Conservation (phyloP, 345 rosid species). For the Eucalyptus leucophloia region DNA sequence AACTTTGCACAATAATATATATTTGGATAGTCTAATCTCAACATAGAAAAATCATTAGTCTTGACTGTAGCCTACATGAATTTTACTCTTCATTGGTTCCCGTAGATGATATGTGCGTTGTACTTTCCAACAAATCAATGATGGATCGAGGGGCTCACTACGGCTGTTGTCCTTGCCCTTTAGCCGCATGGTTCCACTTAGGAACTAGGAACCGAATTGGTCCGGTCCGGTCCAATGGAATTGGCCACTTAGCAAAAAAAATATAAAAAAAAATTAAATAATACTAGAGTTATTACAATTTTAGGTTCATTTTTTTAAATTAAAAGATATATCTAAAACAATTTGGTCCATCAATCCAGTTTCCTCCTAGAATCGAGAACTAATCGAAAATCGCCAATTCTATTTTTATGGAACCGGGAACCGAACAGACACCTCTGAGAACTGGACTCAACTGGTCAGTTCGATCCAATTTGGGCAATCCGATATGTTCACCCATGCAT, state of each 20-base stretch:
- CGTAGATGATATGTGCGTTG: not conserved
- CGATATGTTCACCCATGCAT: accelerated
- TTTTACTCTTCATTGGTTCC: not conserved
- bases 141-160: not conserved
- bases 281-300: no score
- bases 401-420: accelerated
- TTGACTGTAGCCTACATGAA: accelerated
- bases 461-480: accelerated
- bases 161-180: accelerated
- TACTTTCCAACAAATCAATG: not conserved
- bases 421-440: accelerated
- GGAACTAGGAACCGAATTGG: accelerated
- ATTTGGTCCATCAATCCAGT: no score
- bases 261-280: no score
- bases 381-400: accelerated
- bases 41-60: not conserved
- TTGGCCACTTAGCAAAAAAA: accelerated
- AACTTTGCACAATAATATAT: no score
- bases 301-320: no score
- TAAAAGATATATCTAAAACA: no score
- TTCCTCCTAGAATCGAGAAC: accelerated
- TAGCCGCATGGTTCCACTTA: not conserved
- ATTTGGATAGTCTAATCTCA: not conserved
- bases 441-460: accelerated
- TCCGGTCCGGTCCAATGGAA: no score